Evolutionary conservation across 768 basidiomycete species (phyloP).

Genomic region (Lentinus brumalis): DNA sequence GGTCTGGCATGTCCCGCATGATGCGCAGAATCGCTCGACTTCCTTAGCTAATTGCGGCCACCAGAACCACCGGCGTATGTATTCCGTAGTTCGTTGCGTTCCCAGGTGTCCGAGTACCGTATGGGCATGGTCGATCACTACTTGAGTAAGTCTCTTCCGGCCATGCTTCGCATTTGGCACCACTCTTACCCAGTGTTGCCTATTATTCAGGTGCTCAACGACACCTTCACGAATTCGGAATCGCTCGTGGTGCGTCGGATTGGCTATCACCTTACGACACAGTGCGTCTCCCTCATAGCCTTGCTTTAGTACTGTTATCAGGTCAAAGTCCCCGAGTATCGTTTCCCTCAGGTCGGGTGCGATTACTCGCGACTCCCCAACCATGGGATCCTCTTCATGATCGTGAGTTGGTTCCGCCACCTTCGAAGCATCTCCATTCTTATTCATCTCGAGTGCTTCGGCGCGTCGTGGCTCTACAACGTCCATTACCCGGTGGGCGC

Average conservation of each 20-base stretch:
- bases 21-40: slow-evolving; percentile 23
- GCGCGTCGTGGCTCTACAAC: not conserved
- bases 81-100: slow-evolving; percentile 27
- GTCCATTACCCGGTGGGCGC: not conserved
- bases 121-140: slow-evolving; percentile 34
- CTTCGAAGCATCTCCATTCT: too few species aligned
- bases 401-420: too few species aligned
- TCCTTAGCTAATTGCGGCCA: slow-evolving; percentile 29
- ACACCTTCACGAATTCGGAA: not conserved
- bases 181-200: slow-evolving; percentile 25
- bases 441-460: too few species aligned
- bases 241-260: too few species aligned
- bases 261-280: too few species aligned
- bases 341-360: too few species aligned
- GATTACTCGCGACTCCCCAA: too few species aligned
- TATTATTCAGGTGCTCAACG: not conserved
- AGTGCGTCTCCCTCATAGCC: too few species aligned
- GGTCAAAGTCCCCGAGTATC: too few species aligned
- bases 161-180: slow-evolving; percentile 10
- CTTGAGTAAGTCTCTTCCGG: slow-evolving; percentile 12
- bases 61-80: slow-evolving; percentile 39
- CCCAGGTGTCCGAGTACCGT: slow-evolving; percentile 36
- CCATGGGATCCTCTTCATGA: too few species aligned
- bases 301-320: too few species aligned
- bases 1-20: slow-evolving; percentile 25